Evolutionary conservation across 495 filamentous ascomycete genomes (phyloP).

Genomic region (Tetracladium marchalianum): DNA sequence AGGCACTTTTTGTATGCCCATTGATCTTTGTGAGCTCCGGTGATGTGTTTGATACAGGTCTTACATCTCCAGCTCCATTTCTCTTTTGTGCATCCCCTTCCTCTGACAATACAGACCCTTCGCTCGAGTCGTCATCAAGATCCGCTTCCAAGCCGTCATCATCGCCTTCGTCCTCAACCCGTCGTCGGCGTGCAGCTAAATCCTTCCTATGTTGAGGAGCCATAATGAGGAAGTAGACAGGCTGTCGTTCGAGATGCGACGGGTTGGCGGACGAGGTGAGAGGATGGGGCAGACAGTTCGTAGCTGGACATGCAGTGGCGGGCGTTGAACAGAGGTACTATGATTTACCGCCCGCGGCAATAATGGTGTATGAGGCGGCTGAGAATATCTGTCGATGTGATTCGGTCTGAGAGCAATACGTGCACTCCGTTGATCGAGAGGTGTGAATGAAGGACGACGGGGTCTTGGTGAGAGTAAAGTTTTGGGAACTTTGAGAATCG

Average conservation of each 20-base stretch:
- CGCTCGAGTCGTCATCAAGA: constrained; percentile 73
- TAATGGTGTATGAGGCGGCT: constrained; percentile 11
- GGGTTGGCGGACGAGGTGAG: constrained; percentile 19
- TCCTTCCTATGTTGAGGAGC: constrained; percentile 56
- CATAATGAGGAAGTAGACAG: constrained; percentile 36
- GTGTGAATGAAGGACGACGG: too few relatives aligned
- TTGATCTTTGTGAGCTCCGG: constrained; percentile 20
- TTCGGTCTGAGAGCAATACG: constrained; percentile 16
- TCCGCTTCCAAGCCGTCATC: constrained; percentile 57
- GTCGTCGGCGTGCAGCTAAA: constrained; percentile 64
- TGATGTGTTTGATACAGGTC: constrained; percentile 40
- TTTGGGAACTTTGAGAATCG: constrained; percentile 13
- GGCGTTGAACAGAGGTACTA: constrained; percentile 12
- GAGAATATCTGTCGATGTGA: constrained; percentile 7
- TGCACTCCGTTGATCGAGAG: constrained; percentile 20
- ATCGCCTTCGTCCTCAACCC: constrained; percentile 71
- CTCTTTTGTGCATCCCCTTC: constrained; percentile 48
- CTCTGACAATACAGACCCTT: constrained; percentile 65
- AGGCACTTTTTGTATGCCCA: constrained; percentile 7
- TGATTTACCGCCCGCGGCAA: constrained; percentile 22
- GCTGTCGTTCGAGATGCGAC: constrained; percentile 17
- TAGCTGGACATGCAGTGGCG: constrained; percentile 22
- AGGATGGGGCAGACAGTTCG: constrained; percentile 17
- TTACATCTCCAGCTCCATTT: constrained; percentile 37
- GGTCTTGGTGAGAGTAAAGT: constrained; percentile 15